Conservation (phyloP, 306 rosid genomes). For the Dryas alaskensis region DNA sequence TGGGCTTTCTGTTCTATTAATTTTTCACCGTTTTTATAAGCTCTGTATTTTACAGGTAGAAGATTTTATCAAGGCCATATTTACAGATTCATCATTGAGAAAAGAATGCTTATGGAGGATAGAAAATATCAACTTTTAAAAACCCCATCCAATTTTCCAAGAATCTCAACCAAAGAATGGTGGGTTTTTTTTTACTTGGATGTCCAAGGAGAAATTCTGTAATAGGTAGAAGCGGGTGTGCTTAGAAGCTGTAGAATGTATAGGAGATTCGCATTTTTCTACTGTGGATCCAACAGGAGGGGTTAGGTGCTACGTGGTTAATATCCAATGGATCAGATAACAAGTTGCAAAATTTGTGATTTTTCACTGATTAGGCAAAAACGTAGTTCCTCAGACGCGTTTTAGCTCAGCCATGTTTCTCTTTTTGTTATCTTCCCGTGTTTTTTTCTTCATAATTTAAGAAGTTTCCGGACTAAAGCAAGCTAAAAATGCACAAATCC, state of each 20-base stretch:
- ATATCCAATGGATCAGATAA: background rate
- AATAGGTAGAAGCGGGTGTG: background rate
- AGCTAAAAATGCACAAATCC: too few species aligned
- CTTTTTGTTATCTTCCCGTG: too few species aligned
- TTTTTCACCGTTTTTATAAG: slow-evolving; percentile 7
- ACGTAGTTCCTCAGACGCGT: too few species aligned
- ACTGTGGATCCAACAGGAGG: background rate
- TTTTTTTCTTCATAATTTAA: too few species aligned
- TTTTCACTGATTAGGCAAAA: too few species aligned
- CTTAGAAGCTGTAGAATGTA: background rate
- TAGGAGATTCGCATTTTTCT: background rate
- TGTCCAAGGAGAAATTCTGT: background rate
- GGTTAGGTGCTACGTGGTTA: background rate
- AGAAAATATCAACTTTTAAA: slow-evolving; percentile 36
- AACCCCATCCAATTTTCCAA: background rate
- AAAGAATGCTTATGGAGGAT: slow-evolving; percentile 79
- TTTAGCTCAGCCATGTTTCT: too few species aligned
- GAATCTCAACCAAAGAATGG: too few species aligned
- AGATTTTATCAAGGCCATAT: slow-evolving; percentile 80
- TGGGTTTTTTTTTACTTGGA: background rate
- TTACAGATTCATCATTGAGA: slow-evolving; percentile 76
- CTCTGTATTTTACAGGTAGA: slow-evolving; percentile 45
- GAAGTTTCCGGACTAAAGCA: too few species aligned
- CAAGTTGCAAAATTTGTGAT: background rate
- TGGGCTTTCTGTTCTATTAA: background rate